phyloP scores from a whole-genome alignment of 1,139 yeast genomes.

The Yamadazyma conglobata region DNA sequence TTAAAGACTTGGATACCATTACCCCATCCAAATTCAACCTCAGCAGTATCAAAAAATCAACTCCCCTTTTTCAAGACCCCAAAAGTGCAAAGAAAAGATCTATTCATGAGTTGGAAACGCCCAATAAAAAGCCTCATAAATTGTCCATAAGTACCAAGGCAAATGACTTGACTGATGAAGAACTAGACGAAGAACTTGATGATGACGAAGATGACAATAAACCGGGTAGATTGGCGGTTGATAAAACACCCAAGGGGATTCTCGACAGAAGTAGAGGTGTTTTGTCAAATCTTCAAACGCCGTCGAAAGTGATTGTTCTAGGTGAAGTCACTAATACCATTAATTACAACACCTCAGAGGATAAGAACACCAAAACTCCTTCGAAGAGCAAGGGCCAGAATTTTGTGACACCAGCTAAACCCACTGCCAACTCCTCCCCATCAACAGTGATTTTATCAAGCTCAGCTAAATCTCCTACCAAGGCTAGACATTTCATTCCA shows the following conservation, averaged over 20 bases:
- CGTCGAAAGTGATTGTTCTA: slow-evolving; percentile 29
- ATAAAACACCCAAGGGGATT: slow-evolving; percentile 1
- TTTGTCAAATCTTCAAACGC: slow-evolving; percentile 23
- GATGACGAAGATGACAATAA: slow-evolving; percentile 14
- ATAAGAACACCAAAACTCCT: slow-evolving; percentile 9
- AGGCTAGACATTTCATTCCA: slow-evolving; percentile 16
- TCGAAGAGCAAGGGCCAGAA: slow-evolving; percentile 5
- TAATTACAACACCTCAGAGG: slow-evolving; percentile 10
- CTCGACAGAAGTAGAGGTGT: slow-evolving; percentile 8
- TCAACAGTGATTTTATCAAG: slow-evolving; percentile 32
- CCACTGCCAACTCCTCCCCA: slow-evolving; percentile 25
- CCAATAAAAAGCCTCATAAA: slow-evolving; percentile 39
- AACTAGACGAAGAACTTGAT: slow-evolving; percentile 13
- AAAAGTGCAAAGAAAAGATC: slow-evolving; percentile 33
- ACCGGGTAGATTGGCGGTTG: neutral
- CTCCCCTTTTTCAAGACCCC: slow-evolving; percentile 21
- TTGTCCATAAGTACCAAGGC: slow-evolving; percentile 23
- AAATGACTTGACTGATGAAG: slow-evolving; percentile 18
- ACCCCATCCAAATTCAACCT: slow-evolving; percentile 43
- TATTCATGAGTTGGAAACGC: slow-evolving; percentile 39
- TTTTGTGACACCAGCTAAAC: slow-evolving; percentile 26
- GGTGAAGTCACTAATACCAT: slow-evolving; percentile 24
- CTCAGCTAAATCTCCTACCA: slow-evolving; percentile 15
- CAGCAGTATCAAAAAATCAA: slow-evolving; percentile 18
- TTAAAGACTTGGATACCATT: slow-evolving; percentile 36